Evolutionary conservation across 805 yeast species (phyloP), one percentile per base, ranked within the genome.

Genomic region (Pichia sporocuriosa): DNA sequence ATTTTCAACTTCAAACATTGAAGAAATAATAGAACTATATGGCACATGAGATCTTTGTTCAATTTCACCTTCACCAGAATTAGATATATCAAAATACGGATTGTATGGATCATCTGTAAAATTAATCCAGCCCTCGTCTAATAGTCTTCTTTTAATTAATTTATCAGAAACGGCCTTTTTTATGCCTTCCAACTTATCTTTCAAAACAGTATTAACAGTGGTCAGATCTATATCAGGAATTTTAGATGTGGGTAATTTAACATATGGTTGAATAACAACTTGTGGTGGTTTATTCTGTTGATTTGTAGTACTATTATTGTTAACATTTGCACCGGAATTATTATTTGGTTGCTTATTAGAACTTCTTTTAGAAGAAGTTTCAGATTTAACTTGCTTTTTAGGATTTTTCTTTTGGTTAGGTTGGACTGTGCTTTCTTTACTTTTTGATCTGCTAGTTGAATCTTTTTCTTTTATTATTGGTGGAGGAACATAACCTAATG

Each of bases 221-320:
- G 84, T 81, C 46, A 90, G 68, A 35, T 87, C 95, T 72, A 89
- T 73, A 61, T 90, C 97, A 13, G 97, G 97, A 48, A 90, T 84
- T 62, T 87, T 85, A 2, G 96, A 84, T 29, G 93, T 82, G 3
- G 96, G 95, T 30, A 87, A 61, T 53, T 84, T 81, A 51, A 87
- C 94, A 65, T 88, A 84, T 20, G 94, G 88, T 56, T 85, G 90
- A 29, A 71, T 70, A 5, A 69, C 57, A 46, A 67, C 61, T n/a
- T 63, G 61, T n/a, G 53, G 37, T 17, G 15, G 7, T 24, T 44
- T 47, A 22, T 26, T 17, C 32, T 34, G 13, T 28, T 28, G 23
- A 13, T 6, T 16, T 21, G 11, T 35, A 19, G 27, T 35, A 17
- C 4, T 28, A 19, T 20, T 27, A 13, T 29, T 25, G 4, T 15